These are phyloP conservation scores for Keithomyces neogunnii DNA, from an alignment of 2,329 filamentous ascomycete species.

Conservation along the genomic window DNA sequence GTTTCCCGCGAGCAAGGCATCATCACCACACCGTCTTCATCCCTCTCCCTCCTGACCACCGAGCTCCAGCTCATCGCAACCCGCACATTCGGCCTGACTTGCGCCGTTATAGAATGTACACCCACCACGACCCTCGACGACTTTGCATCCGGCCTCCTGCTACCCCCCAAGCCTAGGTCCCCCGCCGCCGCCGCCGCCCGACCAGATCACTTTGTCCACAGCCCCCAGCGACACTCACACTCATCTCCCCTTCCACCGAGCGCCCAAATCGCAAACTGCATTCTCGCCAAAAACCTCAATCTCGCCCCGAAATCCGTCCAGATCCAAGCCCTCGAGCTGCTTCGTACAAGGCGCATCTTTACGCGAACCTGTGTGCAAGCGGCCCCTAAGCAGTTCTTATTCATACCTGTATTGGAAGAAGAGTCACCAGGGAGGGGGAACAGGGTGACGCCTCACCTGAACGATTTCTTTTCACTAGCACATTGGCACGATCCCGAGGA, in stretches of 20 bases:
- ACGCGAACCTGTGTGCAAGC: constrained; percentile 65
- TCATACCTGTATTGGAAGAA: constrained; percentile 62
- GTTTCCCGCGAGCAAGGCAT: constrained; percentile 81
- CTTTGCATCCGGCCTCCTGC: constrained; percentile 65
- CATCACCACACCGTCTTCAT: constrained; percentile 59
- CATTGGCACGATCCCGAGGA: constrained; percentile 71
- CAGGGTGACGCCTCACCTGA: constrained; percentile 51
- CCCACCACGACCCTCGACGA: constrained; percentile 69
- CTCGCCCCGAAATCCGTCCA: constrained; percentile 67
- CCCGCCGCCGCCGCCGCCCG: constrained; percentile 31
- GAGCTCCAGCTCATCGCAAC: constrained; percentile 66
- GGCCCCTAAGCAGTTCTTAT: constrained; percentile 70
- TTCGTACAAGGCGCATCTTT: constrained; percentile 70
- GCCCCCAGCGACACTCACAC: constrained; percentile 13
- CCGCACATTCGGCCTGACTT: constrained; percentile 64
- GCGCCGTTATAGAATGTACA: constrained; percentile 64
- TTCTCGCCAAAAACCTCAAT: constrained; percentile 76
- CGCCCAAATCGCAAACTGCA: constrained; percentile 63
- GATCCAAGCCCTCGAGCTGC: constrained; percentile 69
- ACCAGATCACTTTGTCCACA: constrained; percentile 22
- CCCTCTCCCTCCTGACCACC: constrained; percentile 58
- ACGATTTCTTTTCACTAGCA: constrained; percentile 80
- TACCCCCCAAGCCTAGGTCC: constrained; percentile 38
- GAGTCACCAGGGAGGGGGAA: constrained; percentile 33
- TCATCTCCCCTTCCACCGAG: constrained; percentile 16